Evolutionary conservation across 352 stramenopile species (phyloP), one percentile per base, ranked within the genome.

Genomic region (Phytophthora gonapodyides): DNA sequence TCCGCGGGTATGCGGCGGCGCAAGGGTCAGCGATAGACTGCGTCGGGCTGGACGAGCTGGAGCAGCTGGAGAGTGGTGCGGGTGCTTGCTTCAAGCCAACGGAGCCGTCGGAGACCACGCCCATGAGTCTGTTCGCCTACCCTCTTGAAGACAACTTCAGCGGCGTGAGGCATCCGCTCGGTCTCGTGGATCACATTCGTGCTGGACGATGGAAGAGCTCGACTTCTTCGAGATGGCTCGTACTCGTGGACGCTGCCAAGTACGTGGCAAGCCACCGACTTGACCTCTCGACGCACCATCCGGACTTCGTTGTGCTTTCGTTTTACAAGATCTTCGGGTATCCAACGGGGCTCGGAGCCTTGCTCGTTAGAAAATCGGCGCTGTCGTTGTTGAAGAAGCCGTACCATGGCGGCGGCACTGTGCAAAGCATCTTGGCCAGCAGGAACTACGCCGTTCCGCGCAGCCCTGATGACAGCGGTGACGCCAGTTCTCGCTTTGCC

Each of bases 251-350:
- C 51, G 82, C 82, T 5, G 85, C 85, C 31, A 92, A 92, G 50
- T 85, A 80, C 51, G 81, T 78, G 2, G 71, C 66, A 8, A 89
- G 79, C 3, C 69, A 86, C 16, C 71, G 52, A 6, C 58, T 94
- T 11, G 71, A 94, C 60, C 69, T 94, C 33, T 76, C 70, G 0
- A 30, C 10, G 16, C 46, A 69, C 40, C 63, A 66, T 16, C 76
- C 82, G 0, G 85, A 94, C 57, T 92, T 94, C 33, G 76, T 91
- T 0, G 71, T 75, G 30, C 38, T 92, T 27, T 92, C 81, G n/a
- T 94, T 94, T 43, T 94, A 94, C 75, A 94, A 92, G 50, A 69
- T 94, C 41, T 90, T 92, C 46, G 85, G 85, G 7, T 92, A 87
- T 41, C 84, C 84, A 0, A 90, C 82, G 0, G 84, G 84, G 0